A percentile compares a stretch with the other conserved stretches of the same genome.
These are phyloP conservation scores for Camellia oleifera DNA, from an alignment of 179 eudicot genomes.

Conservation along the genomic window DNA sequence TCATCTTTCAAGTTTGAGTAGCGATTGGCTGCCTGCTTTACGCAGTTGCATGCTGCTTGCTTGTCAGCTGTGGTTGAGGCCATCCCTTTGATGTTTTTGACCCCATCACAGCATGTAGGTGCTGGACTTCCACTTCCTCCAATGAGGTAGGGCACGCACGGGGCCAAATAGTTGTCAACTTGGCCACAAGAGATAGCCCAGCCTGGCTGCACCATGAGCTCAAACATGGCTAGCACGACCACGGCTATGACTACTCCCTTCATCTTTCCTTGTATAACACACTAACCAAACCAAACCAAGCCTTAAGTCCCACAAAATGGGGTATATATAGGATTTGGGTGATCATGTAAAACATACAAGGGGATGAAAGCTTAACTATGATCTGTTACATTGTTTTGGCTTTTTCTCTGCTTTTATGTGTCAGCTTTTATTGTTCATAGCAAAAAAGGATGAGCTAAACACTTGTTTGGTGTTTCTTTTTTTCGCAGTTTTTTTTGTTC, in stretches of 20 bases:
- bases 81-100: constrained; percentile 9
- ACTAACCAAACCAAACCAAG: too few relatives aligned
- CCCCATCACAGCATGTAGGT: constrained; percentile 18
- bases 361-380: background rate
- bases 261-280: constrained; percentile 1
- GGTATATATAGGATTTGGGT: constrained; percentile 7
- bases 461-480: background rate
- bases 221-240: constrained; percentile 16
- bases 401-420: constrained; percentile 19
- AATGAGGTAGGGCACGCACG: constrained; percentile 22
- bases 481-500: background rate
- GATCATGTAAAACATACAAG: background rate
- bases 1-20: constrained; percentile 18
- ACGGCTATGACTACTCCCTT: constrained; percentile 15
- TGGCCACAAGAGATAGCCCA: constrained; percentile 16
- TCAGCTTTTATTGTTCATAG: constrained; percentile 13
- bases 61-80: constrained; percentile 7
- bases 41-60: constrained; percentile 22
- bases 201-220: constrained; percentile 15
- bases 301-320: background rate
- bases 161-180: constrained; percentile 6
- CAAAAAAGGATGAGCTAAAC: constrained; percentile 9
- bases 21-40: constrained; percentile 22
- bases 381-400: constrained; percentile 18
- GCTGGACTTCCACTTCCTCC: constrained; percentile 6